Evolutionary conservation across 73 alveolate species (phyloP).

Genomic region (Paramecium tetraurelia): DNA sequence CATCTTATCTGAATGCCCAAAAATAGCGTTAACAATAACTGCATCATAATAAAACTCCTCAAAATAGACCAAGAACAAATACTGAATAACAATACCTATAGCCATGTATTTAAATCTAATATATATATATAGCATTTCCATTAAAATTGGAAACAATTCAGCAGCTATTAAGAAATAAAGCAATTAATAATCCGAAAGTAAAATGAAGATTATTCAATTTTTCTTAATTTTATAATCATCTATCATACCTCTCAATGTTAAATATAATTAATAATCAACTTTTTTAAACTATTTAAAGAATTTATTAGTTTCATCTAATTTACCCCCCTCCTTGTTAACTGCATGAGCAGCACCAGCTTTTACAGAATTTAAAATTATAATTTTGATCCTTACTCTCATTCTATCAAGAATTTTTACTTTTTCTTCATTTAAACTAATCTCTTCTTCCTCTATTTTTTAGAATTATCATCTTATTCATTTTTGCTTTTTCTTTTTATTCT

Average conservation of each 20-base stretch:
- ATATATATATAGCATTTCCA: neutral
- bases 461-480: no score
- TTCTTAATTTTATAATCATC: neutral
- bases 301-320: no score
- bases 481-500: no score
- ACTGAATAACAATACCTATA: neutral
- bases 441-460: constrained; percentile 43
- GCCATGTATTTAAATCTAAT: neutral
- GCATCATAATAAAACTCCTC: constrained; percentile 2
- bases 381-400: no score
- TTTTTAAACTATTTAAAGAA: neutral
- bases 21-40: neutral
- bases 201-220: neutral
- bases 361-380: constrained; percentile 68
- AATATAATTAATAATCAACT: neutral
- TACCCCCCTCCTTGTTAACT: no score
- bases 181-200: neutral
- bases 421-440: constrained; percentile 57
- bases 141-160: constrained; percentile 29
- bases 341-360: constrained; percentile 65
- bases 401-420: constrained; percentile 64
- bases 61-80: constrained; percentile 31
- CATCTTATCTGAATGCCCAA: neutral
- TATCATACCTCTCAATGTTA: neutral
- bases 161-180: neutral